phyloP scores from a whole-genome alignment of 352 stramenopile genomes.

The Pythium graminicola region DNA sequence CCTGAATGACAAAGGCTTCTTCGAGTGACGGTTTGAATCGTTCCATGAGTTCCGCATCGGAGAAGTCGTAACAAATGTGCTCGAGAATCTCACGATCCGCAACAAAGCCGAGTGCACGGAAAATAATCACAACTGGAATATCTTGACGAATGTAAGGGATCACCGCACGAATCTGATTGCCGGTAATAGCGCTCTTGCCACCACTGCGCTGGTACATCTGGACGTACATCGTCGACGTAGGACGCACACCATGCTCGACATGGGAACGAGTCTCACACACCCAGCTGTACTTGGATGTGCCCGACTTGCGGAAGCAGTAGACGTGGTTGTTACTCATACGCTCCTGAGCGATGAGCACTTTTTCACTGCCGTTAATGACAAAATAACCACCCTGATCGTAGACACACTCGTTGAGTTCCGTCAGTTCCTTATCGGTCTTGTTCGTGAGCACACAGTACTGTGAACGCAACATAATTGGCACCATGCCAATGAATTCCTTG shows the following conservation, averaged over 20 bases:
- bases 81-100: slow-evolving; percentile 98
- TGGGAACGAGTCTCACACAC: slow-evolving; percentile 97
- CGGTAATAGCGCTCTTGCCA: slow-evolving; percentile 92
- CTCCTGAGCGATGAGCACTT: slow-evolving; percentile 99
- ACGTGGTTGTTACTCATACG: slow-evolving; percentile 99
- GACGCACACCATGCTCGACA: slow-evolving; percentile 92
- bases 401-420: slow-evolving; percentile 97
- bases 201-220: slow-evolving; percentile 98
- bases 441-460: slow-evolving; percentile 94
- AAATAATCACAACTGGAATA: slow-evolving; percentile 99
- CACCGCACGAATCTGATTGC: slow-evolving; percentile 97
- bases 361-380: slow-evolving; percentile 97
- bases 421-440: slow-evolving; percentile 91
- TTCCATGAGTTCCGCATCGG: slow-evolving; percentile 98
- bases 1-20: slow-evolving; percentile 98
- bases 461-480: slow-evolving; percentile 98
- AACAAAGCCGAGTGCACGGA: slow-evolving; percentile 94
- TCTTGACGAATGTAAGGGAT: slow-evolving; percentile 98
- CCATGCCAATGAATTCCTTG: slow-evolving; percentile 97
- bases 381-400: slow-evolving; percentile 99
- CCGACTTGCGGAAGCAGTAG: slow-evolving; percentile 99
- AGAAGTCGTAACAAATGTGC: slow-evolving; percentile 99
- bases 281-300: slow-evolving; percentile 94
- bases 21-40: slow-evolving; percentile 97
- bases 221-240: slow-evolving; percentile 97